Conservation (phyloP, 192 early-diverging fungal genomes). For the Backusella luteola region DNA sequence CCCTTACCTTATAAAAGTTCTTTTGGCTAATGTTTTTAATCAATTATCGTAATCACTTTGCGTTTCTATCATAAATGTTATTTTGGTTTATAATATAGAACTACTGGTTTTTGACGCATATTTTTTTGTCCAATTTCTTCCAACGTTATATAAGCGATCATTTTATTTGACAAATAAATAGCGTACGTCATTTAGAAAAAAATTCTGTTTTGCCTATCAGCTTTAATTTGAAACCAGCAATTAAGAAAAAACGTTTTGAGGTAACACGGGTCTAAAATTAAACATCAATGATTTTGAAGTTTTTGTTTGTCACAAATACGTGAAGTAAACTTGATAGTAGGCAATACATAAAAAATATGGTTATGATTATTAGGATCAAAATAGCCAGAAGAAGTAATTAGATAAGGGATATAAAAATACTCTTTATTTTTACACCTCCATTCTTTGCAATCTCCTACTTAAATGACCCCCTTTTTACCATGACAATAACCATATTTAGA, state of each 20-base stretch:
- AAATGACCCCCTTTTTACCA: not conserved
- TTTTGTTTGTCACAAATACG: not conserved
- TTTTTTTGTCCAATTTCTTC: not conserved
- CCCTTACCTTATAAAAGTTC: not conserved
- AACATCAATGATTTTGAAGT: not conserved
- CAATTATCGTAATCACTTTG: not conserved
- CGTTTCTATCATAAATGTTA: not conserved
- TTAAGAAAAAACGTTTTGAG: constrained; percentile 2
- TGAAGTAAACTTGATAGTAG: not conserved
- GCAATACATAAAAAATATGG: not conserved
- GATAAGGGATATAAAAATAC: not conserved
- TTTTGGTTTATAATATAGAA: not conserved
- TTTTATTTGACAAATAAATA: not conserved
- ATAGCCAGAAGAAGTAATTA: not conserved
- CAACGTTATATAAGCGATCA: not conserved
- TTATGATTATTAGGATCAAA: not conserved
- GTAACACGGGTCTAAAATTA: not conserved
- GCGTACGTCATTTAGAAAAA: not conserved
- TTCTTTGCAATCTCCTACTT: constrained; percentile 4
- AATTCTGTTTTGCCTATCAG: not conserved
- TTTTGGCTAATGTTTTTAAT: not conserved
- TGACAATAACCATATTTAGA: not conserved
- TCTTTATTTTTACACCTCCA: not conserved
- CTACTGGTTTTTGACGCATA: not conserved
- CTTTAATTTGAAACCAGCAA: not conserved